A percentile compares a stretch with the other conserved stretches of the same genome.
These are phyloP conservation scores for Grigorovia yakushimaensis DNA, from an alignment of 805 yeast species.

Conservation along the genomic window DNA sequence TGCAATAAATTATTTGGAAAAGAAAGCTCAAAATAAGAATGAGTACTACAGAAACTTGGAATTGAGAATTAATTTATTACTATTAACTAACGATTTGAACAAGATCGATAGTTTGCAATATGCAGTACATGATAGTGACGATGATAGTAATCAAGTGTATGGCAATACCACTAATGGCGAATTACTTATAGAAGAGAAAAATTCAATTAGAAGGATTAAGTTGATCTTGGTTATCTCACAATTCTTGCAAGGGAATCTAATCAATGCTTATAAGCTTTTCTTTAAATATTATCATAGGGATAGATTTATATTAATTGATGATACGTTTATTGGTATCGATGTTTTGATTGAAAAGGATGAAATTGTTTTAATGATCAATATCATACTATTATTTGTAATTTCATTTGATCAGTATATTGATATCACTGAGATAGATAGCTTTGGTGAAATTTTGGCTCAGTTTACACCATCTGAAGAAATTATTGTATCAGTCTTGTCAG, in stretches of 20 bases:
- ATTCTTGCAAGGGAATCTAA: constrained; percentile 16
- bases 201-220: constrained; percentile 9
- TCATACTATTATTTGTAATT: constrained; percentile 18
- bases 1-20: constrained; percentile 16
- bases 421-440: constrained; percentile 15
- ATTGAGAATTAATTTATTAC: constrained; percentile 8
- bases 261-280: constrained; percentile 15
- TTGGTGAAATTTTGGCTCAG: constrained; percentile 8
- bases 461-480: constrained; percentile 11
- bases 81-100: constrained; percentile 14
- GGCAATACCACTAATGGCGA: not conserved
- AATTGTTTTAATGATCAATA: constrained; percentile 14
- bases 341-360: constrained; percentile 14
- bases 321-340: not conserved
- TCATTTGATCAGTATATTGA: constrained; percentile 23
- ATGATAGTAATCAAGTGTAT: not conserved
- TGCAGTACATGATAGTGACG: not conserved
- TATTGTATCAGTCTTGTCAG: constrained; percentile 13
- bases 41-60: constrained; percentile 14
- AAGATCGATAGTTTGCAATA: constrained; percentile 20
- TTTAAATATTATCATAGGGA: constrained; percentile 13
- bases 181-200: constrained; percentile 4
- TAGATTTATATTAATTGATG: constrained; percentile 3
- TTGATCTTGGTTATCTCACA: constrained; percentile 11
- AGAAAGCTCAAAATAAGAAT: constrained; percentile 1